phyloP scores from a whole-genome alignment of 2,329 filamentous ascomycete genomes.

The Colletotrichum camelliae region DNA sequence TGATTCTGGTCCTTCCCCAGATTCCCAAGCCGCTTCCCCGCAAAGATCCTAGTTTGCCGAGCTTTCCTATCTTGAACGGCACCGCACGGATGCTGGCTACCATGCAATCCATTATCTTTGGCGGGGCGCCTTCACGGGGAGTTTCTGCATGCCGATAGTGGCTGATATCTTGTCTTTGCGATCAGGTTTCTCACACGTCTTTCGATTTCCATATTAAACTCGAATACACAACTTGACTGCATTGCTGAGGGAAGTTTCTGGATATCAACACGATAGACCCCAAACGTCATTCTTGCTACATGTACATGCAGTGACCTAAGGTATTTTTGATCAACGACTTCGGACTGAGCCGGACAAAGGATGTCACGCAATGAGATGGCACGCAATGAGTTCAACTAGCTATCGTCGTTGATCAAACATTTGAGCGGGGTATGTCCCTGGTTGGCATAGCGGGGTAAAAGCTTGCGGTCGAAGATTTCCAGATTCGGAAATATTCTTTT shows the following conservation, averaged over 20 bases:
- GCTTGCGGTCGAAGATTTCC: background rate
- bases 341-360: background rate
- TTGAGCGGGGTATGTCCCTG: background rate
- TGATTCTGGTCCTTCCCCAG: background rate
- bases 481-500: background rate
- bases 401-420: background rate
- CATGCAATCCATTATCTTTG: background rate
- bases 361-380: background rate
- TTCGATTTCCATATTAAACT: background rate
- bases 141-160: background rate
- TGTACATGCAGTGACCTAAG: background rate
- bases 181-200: background rate
- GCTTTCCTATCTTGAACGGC: background rate
- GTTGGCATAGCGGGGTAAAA: background rate
- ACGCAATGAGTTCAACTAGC: background rate
- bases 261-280: background rate
- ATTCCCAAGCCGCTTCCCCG: background rate
- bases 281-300: background rate
- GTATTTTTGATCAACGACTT: background rate
- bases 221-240: background rate
- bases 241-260: background rate
- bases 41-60: background rate
- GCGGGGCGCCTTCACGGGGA: background rate
- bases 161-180: background rate
- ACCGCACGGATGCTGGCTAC: background rate